phyloP scores from a whole-genome alignment of 768 basidiomycete genomes.

The Suillus americanus region DNA sequence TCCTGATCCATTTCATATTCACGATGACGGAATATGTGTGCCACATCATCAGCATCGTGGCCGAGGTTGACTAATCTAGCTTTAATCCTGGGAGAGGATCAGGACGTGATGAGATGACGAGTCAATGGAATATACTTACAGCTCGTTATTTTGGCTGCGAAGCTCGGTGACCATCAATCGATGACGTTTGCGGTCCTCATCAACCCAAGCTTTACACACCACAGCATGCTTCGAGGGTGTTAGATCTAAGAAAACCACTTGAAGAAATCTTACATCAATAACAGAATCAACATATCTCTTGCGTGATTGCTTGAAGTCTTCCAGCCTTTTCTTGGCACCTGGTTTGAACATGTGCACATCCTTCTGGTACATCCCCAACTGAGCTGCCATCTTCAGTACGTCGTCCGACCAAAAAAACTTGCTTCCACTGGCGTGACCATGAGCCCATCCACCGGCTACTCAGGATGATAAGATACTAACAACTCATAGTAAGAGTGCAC shows the following conservation, averaged over 20 bases:
- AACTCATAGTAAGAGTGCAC: background rate
- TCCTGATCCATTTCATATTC: background rate
- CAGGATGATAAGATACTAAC: background rate
- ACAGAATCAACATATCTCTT: slow-evolving; percentile 10
- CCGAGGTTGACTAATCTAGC: background rate
- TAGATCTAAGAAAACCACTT: background rate
- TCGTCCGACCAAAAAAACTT: slow-evolving; percentile 36
- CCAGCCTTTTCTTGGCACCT: slow-evolving; percentile 25
- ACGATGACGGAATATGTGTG: background rate
- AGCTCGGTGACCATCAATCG: background rate
- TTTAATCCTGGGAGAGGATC: background rate
- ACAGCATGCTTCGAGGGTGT: background rate
- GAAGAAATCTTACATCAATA: background rate
- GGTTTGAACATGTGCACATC: slow-evolving; percentile 18
- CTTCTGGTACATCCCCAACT: slow-evolving; percentile 16
- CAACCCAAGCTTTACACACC: background rate
- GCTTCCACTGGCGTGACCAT: slow-evolving; percentile 25
- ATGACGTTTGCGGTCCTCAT: background rate
- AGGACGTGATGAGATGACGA: background rate
- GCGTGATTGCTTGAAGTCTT: slow-evolving; percentile 24
- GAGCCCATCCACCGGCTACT: slow-evolving; percentile 32
- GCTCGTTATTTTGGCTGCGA: background rate
- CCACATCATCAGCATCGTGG: background rate
- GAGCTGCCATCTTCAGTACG: slow-evolving; percentile 23
- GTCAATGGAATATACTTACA: background rate